Percentiles rank a stretch among this genome's conserved stretches.
Conservation (phyloP, 257 asterid species). For the Jacaranda mimosifolia region DNA sequence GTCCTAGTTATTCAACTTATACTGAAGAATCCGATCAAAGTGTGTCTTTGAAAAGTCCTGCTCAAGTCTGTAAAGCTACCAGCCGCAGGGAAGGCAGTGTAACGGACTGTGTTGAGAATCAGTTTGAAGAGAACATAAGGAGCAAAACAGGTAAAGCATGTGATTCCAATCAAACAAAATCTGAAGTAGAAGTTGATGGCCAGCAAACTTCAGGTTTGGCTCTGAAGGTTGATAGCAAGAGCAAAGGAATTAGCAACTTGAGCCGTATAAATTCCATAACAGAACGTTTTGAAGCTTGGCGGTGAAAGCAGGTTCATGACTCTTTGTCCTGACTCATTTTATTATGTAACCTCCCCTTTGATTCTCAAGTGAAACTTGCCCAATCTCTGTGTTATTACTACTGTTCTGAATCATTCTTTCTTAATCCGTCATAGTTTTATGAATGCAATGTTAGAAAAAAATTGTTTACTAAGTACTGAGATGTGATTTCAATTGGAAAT, state of each 20-base stretch:
- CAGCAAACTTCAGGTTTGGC: too few relatives aligned
- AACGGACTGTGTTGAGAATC: constrained; percentile 26
- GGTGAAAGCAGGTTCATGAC: constrained; percentile 47
- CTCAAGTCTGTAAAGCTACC: constrained; percentile 29
- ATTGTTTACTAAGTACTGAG: too few relatives aligned
- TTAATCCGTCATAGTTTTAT: too few relatives aligned
- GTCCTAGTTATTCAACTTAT: constrained; percentile 51
- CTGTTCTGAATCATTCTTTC: too few relatives aligned
- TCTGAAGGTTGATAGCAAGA: constrained; percentile 48
- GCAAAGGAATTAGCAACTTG: constrained; percentile 78
- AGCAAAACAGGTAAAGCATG: constrained; percentile 39
- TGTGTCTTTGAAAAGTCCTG: constrained; percentile 54
- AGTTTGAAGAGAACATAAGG: constrained; percentile 35
- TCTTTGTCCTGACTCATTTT: constrained; percentile 22
- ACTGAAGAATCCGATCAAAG: constrained; percentile 69
- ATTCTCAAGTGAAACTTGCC: constrained; percentile 32
- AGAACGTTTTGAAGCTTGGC: constrained; percentile 87
- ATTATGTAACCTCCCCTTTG: constrained; percentile 28
- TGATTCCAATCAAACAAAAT: too few relatives aligned
- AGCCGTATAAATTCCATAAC: constrained; percentile 75
- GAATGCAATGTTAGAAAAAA: too few relatives aligned
- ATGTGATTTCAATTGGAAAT: too few relatives aligned
- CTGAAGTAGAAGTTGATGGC: too few relatives aligned
- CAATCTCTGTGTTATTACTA: too few relatives aligned
- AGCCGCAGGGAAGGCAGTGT: constrained; percentile 38